phyloP scores from a whole-genome alignment of 2,329 filamentous ascomycete species.

The Bertia moriformis region DNA sequence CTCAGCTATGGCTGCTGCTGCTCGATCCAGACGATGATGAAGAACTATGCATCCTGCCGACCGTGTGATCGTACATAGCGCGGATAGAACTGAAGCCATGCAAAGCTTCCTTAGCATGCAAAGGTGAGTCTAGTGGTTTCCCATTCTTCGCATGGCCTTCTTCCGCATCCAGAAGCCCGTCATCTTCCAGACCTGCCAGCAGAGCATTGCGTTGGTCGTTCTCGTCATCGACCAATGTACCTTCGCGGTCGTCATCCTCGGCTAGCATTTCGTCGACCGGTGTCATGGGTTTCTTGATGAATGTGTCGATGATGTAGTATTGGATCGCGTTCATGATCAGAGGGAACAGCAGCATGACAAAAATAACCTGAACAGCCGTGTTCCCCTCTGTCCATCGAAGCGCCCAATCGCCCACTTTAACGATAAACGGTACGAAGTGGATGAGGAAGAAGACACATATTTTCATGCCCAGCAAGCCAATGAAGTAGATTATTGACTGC shows the following conservation, averaged over 20 bases:
- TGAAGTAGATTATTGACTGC: slow-evolving; percentile 89
- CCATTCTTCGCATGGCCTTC: no score
- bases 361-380: slow-evolving; percentile 78
- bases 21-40: background rate
- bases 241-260: slow-evolving; percentile 17
- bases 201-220: background rate
- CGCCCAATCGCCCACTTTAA: slow-evolving; percentile 87
- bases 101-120: no score
- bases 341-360: slow-evolving; percentile 97
- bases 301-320: slow-evolving; percentile 97
- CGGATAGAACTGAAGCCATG: no score
- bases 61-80: background rate
- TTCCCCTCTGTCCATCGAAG: slow-evolving; percentile 93
- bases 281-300: slow-evolving; percentile 59
- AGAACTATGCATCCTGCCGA: background rate
- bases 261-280: slow-evolving; percentile 15
- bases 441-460: slow-evolving; percentile 87
- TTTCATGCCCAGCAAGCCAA: slow-evolving; percentile 92
- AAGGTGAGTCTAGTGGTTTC: no score
- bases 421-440: slow-evolving; percentile 77
- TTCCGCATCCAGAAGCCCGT: background rate
- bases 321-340: slow-evolving; percentile 94
- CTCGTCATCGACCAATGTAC: slow-evolving; percentile 5
- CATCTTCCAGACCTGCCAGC: background rate
- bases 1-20: background rate